phyloP scores from a whole-genome alignment of 176 grass and related monocot genomes.

The Oryza australiensis region DNA sequence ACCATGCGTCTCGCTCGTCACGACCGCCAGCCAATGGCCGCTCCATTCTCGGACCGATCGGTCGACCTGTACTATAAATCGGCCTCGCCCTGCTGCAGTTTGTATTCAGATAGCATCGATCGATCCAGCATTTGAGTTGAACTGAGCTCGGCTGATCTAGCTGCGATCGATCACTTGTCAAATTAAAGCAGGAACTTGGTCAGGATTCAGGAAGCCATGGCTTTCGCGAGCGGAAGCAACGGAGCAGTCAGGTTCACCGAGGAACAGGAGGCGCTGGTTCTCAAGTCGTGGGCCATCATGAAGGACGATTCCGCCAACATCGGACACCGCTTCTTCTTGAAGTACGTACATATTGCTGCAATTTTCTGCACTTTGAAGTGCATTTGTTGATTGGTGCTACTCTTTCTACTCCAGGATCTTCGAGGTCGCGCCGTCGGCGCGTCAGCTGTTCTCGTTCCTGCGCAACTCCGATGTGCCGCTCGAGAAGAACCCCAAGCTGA shows the following conservation, averaged over 20 bases:
- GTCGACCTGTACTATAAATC: conserved; percentile 11
- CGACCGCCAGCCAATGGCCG: conserved; percentile 32
- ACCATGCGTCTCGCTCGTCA: conserved; percentile 20
- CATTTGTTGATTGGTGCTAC: background rate
- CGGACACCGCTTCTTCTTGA: conserved; percentile 83
- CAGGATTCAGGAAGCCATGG: conserved; percentile 36
- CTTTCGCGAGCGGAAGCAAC: conserved; percentile 27
- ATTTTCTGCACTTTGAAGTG: background rate
- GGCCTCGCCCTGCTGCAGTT: background rate
- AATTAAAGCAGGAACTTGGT: background rate
- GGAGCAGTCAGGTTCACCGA: conserved; percentile 49
- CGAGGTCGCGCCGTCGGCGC: conserved; percentile 80
- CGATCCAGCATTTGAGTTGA: background rate
- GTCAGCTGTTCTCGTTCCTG: conserved; percentile 75
- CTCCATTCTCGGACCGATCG: background rate
- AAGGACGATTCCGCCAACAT: conserved; percentile 76
- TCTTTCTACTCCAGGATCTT: conserved; percentile 51
- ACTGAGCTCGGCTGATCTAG: background rate
- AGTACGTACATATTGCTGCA: conserved; percentile 27
- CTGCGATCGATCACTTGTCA: background rate
- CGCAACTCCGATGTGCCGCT: conserved; percentile 69
- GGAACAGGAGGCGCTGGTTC: conserved; percentile 86
- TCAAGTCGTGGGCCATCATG: conserved; percentile 85
- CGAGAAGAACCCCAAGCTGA: conserved; percentile 89
- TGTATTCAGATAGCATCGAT: background rate